Conservation (phyloP, 1,284 basidiomycete genomes). For the Puccinia hordei region DNA sequence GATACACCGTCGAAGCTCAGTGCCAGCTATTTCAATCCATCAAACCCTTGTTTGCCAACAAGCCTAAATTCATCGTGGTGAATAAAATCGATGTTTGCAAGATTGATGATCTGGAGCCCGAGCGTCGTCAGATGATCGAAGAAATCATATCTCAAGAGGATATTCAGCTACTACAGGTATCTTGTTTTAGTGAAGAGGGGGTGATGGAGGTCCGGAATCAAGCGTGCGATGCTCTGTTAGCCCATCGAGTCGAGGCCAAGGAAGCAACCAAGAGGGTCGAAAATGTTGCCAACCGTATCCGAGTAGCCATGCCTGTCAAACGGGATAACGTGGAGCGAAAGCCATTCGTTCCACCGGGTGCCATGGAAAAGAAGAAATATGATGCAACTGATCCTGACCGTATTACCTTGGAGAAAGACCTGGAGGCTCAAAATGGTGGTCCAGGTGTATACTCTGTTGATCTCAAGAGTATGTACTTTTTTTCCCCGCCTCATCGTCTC, state of each 20-base stretch:
- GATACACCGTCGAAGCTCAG: constrained; percentile 89
- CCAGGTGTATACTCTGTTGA: constrained; percentile 88
- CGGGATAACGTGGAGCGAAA: constrained; percentile 80
- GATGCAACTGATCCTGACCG: constrained; percentile 80
- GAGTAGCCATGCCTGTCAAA: constrained; percentile 83
- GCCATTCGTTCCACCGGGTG: constrained; percentile 80
- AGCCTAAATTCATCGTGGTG: constrained; percentile 86
- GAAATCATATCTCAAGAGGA: constrained; percentile 76
- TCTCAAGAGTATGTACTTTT: constrained; percentile 70
- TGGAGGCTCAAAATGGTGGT: constrained; percentile 79
- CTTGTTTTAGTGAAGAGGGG: constrained; percentile 90
- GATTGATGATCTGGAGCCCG: constrained; percentile 75
- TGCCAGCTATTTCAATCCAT: constrained; percentile 96
- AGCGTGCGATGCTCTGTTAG: constrained; percentile 86
- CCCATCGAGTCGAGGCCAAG: constrained; percentile 88
- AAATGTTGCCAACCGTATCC: constrained; percentile 85
- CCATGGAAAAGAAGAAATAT: constrained; percentile 70
- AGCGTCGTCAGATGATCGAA: constrained; percentile 75
- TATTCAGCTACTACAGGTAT: constrained; percentile 69
- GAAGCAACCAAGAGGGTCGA: constrained; percentile 90
- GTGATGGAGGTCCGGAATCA: constrained; percentile 91
- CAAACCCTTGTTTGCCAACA: constrained; percentile 88
- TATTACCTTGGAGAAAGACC: constrained; percentile 71
- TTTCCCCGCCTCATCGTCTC: background rate
- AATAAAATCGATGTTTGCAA: constrained; percentile 93